Evolutionary conservation across 2,329 filamentous ascomycete species (phyloP).

Genomic region (Nannizziopsis arthrosporioides): DNA sequence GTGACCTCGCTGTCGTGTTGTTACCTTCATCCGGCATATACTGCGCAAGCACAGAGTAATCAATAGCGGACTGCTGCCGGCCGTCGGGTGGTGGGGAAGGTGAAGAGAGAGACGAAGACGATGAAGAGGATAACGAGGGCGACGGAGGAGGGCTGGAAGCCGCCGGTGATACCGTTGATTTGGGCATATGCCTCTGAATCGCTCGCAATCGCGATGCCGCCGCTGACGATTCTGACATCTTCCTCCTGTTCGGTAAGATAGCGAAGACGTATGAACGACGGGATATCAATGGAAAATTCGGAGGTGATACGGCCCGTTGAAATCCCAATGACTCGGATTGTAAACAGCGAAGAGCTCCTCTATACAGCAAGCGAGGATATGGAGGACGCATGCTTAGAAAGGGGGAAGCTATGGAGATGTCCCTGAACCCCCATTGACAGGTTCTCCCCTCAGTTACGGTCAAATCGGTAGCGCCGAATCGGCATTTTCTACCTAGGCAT

Average conservation of each 20-base stretch:
- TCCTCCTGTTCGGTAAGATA: not conserved
- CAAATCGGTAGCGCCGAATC: not conserved
- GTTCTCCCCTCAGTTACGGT: not conserved
- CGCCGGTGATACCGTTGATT: conserved; percentile 3
- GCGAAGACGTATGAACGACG: not conserved
- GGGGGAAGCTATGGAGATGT: not conserved
- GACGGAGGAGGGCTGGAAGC: not conserved
- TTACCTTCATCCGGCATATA: conserved; percentile 8
- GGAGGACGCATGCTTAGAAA: not conserved
- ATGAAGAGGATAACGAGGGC: conserved; percentile 1
- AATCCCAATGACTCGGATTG: not conserved
- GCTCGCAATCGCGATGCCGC: conserved; percentile 6
- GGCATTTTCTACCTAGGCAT: not conserved
- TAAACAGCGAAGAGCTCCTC: not conserved
- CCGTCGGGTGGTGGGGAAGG: not conserved
- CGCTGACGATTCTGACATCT: not conserved
- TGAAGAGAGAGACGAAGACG: not conserved
- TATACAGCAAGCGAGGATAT: not conserved
- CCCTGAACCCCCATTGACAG: not conserved
- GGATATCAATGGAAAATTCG: not conserved
- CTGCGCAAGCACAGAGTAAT: conserved; percentile 8
- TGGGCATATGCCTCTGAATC: conserved; percentile 8
- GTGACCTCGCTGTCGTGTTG: conserved; percentile 9
- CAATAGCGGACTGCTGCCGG: not conserved
- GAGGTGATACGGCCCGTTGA: not conserved